These are phyloP conservation scores for Penicillium hesseltinei DNA, from an alignment of 2,329 filamentous ascomycete species.

Conservation along the genomic window DNA sequence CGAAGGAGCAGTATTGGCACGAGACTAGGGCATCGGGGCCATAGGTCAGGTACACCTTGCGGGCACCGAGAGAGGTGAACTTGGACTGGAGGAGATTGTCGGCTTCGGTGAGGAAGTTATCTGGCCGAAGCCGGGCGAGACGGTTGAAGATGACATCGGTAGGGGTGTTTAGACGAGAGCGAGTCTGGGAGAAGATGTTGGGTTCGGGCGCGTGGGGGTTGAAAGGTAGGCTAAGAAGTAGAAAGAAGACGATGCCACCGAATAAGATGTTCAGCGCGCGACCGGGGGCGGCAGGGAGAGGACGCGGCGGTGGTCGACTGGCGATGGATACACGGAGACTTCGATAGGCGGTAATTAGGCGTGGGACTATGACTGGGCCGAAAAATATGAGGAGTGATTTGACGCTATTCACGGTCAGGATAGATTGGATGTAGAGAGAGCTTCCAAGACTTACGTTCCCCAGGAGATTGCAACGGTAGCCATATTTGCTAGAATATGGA, in stretches of 20 bases:
- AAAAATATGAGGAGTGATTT: constrained; percentile 46
- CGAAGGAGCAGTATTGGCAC: constrained; percentile 79
- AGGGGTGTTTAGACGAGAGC: constrained; percentile 81
- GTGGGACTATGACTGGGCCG: constrained; percentile 43
- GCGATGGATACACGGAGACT: constrained; percentile 33
- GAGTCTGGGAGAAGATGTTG: constrained; percentile 76
- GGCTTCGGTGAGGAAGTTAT: constrained; percentile 42
- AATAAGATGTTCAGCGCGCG: constrained; percentile 52
- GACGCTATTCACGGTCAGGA: constrained; percentile 31
- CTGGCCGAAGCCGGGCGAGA: constrained; percentile 50
- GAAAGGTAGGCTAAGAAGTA: constrained; percentile 67
- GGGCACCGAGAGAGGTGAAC: constrained; percentile 68
- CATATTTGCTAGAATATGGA: constrained; percentile 22
- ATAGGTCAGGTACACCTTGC: constrained; percentile 78
- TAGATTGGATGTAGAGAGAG: background rate
- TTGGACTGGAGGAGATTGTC: constrained; percentile 67
- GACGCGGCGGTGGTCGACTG: constrained; percentile 39
- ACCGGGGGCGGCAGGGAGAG: constrained; percentile 34
- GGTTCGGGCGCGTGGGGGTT: constrained; percentile 50
- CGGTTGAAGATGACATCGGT: constrained; percentile 80
- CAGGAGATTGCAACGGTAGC: constrained; percentile 31
- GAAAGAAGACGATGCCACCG: constrained; percentile 51
- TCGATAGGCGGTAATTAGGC: constrained; percentile 39
- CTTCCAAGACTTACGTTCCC: constrained; percentile 30
- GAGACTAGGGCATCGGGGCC: constrained; percentile 70